Evolutionary conservation across 106 monocot genomes (phyloP).

Genomic region (Alisma plantagoaquatica): DNA sequence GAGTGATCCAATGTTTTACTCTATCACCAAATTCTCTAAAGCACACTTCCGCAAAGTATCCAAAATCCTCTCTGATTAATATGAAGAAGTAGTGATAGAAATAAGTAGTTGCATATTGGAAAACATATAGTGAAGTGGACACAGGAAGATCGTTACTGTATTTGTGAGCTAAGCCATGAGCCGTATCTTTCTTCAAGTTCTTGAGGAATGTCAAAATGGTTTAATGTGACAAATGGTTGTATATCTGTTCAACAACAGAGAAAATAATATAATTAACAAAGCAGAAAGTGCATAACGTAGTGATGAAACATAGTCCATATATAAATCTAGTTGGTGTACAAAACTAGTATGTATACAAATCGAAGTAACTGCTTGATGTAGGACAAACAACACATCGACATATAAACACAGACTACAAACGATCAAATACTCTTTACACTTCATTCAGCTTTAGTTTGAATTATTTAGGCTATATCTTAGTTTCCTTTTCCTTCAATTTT

Average conservation of each 20-base stretch:
- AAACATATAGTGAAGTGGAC: background rate
- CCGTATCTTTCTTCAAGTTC: conserved; percentile 40
- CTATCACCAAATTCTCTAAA: conserved; percentile 45
- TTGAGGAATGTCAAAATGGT: conserved; percentile 42
- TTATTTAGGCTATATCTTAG: too few species aligned
- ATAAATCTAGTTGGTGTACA: too few species aligned
- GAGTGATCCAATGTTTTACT: conserved; percentile 46
- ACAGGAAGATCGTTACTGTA: conserved; percentile 26
- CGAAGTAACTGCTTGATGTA: too few species aligned
- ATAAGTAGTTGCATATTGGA: background rate
- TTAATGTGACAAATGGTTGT: conserved; percentile 45
- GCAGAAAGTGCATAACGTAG: too few species aligned
- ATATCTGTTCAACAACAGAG: conserved; percentile 22
- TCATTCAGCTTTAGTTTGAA: too few species aligned
- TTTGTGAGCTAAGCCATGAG: conserved; percentile 38
- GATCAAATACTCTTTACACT: too few species aligned
- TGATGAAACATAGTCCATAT: too few species aligned
- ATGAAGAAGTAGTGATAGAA: background rate
- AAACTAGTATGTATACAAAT: too few species aligned
- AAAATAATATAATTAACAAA: background rate
- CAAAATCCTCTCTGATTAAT: conserved; percentile 34
- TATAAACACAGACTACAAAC: too few species aligned
- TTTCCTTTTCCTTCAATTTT: too few species aligned
- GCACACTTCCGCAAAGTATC: conserved; percentile 40
- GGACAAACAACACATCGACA: too few species aligned